Evolutionary conservation across 2,329 filamentous ascomycete genomes (phyloP).

Genomic region (Coniosporium tulheliwenetii): DNA sequence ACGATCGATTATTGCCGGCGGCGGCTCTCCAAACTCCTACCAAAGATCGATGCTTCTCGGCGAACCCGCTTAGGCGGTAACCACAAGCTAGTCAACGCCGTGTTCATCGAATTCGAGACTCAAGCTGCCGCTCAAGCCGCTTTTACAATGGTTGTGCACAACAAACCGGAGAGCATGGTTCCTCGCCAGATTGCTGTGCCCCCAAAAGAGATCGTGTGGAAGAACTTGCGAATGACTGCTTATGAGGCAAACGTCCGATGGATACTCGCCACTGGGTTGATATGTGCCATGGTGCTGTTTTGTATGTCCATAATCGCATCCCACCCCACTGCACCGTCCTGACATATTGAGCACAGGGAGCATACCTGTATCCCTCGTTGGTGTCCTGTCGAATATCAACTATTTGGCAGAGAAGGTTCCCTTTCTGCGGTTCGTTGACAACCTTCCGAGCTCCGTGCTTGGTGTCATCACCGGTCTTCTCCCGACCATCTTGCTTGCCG

Average conservation of each 20-base stretch:
- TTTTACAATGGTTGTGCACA: slow-evolving; percentile 39
- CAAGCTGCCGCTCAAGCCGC: slow-evolving; percentile 76
- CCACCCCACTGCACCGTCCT: too few species aligned
- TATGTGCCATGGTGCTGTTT: too few species aligned
- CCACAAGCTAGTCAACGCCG: slow-evolving; percentile 52
- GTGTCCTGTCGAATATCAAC: slow-evolving; percentile 28
- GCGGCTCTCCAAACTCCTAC: slow-evolving; percentile 57
- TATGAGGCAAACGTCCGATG: too few species aligned
- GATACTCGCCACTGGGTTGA: too few species aligned
- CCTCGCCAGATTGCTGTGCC: slow-evolving; percentile 26
- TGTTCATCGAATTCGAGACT: slow-evolving; percentile 76
- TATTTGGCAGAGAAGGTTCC: slow-evolving; percentile 19
- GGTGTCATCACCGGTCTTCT: slow-evolving; percentile 31
- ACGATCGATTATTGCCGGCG: slow-evolving; percentile 75
- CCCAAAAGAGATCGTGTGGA: slow-evolving; percentile 31
- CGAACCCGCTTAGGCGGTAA: slow-evolving; percentile 32
- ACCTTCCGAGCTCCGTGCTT: slow-evolving; percentile 22
- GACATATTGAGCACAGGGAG: slow-evolving; percentile 9
- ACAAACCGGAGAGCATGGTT: slow-evolving; percentile 16
- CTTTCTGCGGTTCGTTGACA: slow-evolving; percentile 26
- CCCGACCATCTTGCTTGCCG: slow-evolving; percentile 24
- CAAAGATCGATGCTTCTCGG: slow-evolving; percentile 51
- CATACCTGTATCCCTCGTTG: slow-evolving; percentile 28
- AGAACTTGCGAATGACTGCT: slow-evolving; percentile 23
- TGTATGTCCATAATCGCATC: too few species aligned